phyloP scores from a whole-genome alignment of 305 asterid genomes.

The Solanum hybrid region DNA sequence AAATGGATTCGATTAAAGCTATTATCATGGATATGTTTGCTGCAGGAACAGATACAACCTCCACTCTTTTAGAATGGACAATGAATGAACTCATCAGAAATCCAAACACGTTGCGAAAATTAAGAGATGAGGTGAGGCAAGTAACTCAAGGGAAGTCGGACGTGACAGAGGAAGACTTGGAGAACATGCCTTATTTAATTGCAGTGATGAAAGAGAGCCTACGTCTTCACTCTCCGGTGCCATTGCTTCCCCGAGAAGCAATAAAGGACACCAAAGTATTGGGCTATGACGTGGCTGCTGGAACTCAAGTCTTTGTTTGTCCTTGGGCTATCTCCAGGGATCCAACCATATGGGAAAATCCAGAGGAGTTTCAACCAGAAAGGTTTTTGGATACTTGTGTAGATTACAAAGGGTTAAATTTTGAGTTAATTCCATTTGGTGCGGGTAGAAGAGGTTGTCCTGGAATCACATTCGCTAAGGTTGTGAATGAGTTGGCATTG shows the following conservation, averaged over 20 bases:
- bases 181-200: constrained; percentile 10
- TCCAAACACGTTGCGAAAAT: constrained; percentile 1
- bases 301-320: constrained; percentile 15
- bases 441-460: constrained; percentile 47
- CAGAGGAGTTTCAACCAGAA: constrained; percentile 18
- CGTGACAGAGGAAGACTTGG: constrained; percentile 5
- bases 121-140: constrained; percentile 8
- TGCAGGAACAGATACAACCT: constrained; percentile 32
- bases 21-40: constrained; percentile 42
- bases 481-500: constrained; percentile 18
- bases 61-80: constrained; percentile 26
- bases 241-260: constrained; percentile 11
- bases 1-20: constrained; percentile 57
- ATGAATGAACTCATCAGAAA: constrained; percentile 30
- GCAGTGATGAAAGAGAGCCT: constrained; percentile 14
- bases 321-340: constrained; percentile 19
- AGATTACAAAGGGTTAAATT: constrained; percentile 23
- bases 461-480: constrained; percentile 14
- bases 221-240: constrained; percentile 10
- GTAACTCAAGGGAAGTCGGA: neutral
- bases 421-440: constrained; percentile 36
- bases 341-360: constrained; percentile 8
- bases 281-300: constrained; percentile 8
- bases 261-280: neutral
- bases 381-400: constrained; percentile 8